Evolutionary conservation across 2,329 filamentous ascomycete species (phyloP), one percentile per base, ranked within the genome.

Genomic region (Arthroderma sp.): DNA sequence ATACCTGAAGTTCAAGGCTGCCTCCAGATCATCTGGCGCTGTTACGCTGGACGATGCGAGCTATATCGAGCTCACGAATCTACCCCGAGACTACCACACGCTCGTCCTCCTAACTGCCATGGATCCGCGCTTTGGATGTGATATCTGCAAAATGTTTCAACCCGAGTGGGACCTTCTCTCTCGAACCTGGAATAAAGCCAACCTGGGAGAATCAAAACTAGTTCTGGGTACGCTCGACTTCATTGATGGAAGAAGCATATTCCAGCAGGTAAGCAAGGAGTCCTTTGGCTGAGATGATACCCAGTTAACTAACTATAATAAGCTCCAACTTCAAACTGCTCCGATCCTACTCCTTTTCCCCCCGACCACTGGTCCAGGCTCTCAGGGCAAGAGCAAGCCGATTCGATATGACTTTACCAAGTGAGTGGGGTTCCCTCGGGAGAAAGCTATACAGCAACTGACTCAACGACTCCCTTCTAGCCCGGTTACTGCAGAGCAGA

Each of bases 291-390:
- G 37, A 43, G 13, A 44, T 41, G 23, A 55, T 43, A 51, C 23
- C 25, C 21, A n/a, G 6, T 21, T 35, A n/a, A n/a, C 52, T 55
- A 4, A 23, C 25, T 15, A 4, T 25, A 38, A 58, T 63, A 64
- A 97, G 91, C 81, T 97, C 64, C 85, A 87, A 73, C 83, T 98
- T 43, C 88, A 95, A 83, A 96, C 91, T 51, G 93, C 93, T 5
- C 93, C 93, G 1, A 86, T 97, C 39, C 79, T 98, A 44, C 76
- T 96, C 47, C 77, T 95, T 63, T 97, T 93, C 77, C 88, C 83
- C 61, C 89, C 93, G 23, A 96, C 91, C 4, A 31, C 47, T 2
- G 47, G 47, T 4, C 25, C 47, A 31, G 81, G 89, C 70, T 90
- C 91, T 55, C 85, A 82, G 63, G 67, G 81, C 49, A 82, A 86